Base-by-base conservation (phyloP, 202 grass and related monocot species). In the Dendrocalamus latiflorus region DNA sequence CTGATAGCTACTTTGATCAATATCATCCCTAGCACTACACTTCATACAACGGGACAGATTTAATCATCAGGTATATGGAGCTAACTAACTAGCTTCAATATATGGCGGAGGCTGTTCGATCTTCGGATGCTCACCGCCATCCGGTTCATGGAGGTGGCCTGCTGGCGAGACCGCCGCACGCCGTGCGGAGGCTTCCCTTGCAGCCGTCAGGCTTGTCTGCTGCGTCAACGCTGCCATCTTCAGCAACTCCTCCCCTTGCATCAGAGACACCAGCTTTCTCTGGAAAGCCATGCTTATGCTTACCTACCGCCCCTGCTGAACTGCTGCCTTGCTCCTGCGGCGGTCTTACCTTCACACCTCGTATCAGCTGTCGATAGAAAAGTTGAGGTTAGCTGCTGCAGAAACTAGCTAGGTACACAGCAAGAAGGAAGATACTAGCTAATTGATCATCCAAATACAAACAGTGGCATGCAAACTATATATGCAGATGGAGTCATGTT, bases 341-440 rank as follows among this genome's bases (percentile, higher is more conserved):
- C 0, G 45, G 77, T 68, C 87, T 78, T 7, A 92, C 92, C 75
- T 94, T 94, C 59, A 94, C 85, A n/a, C 92, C 92, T 9, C 92
- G 82, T 81, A 94, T 94, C 81, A 94, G 82, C 92, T 94, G 83
- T 63, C 49, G 25, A 28, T 18, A 24, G n/a, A 60, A 34, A 82
- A 3, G 25, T 20, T 16, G 6, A 6, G 25, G 0, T 66, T 78
- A 86, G 38, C 15, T 39, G 54, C 16, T 64, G 61, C 47, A n/a
- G 41, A 81, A 36, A 51, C 75, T 11, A n/a, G n/a, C n/a, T n/a
- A 54, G 9, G 37, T 36, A 44, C 54, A 20, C 60, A 34, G 2
- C 0, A 75, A 65, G 4, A 48, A 65, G 26, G 38, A 11, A 16
- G 24, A 43, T 7, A 68, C 44, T 7, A 13, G 12, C 16, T 39